phyloP scores from a whole-genome alignment of 2,329 filamentous ascomycete genomes.

The Lecanicillium sp. region DNA sequence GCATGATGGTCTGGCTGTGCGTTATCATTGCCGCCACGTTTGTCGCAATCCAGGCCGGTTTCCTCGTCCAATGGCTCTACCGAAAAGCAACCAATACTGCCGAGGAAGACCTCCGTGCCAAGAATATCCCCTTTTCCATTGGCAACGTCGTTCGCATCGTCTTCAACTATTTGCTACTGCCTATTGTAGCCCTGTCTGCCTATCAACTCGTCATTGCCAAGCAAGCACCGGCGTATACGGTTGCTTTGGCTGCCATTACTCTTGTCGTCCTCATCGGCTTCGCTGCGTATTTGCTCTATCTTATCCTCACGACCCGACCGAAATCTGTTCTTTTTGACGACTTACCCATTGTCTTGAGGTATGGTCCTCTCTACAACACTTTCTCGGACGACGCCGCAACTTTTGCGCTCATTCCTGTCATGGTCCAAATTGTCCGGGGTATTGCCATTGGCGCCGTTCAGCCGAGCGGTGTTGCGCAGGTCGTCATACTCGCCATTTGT shows the following conservation, averaged over 20 bases:
- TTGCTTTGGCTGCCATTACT: slow-evolving; percentile 67
- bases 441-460: slow-evolving; percentile 90
- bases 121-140: slow-evolving; percentile 81
- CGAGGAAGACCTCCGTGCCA: slow-evolving; percentile 81
- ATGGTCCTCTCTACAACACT: slow-evolving; percentile 93
- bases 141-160: slow-evolving; percentile 77
- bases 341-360: slow-evolving; percentile 77
- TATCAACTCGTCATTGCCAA: slow-evolving; percentile 79
- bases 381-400: slow-evolving; percentile 89
- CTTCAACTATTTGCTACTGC: slow-evolving; percentile 87
- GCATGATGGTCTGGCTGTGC: slow-evolving; percentile 85
- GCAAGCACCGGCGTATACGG: slow-evolving; percentile 59
- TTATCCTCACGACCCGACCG: slow-evolving; percentile 74
- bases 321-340: slow-evolving; percentile 89
- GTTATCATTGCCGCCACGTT: slow-evolving; percentile 63
- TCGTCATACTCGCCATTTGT: slow-evolving; percentile 86
- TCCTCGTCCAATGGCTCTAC: slow-evolving; percentile 67
- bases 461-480: slow-evolving; percentile 83
- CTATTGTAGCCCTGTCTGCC: slow-evolving; percentile 76
- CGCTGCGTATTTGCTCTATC: slow-evolving; percentile 67
- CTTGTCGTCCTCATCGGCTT: slow-evolving; percentile 66
- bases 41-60: slow-evolving; percentile 66
- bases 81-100: slow-evolving; percentile 62
- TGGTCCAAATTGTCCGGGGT: slow-evolving; percentile 77
- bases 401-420: slow-evolving; percentile 79